Percentiles rank a stretch among this genome's conserved stretches.
These are phyloP conservation scores for Lasiodiplodia theobromae DNA, from an alignment of 2,329 filamentous ascomycete species.

Conservation along the genomic window DNA sequence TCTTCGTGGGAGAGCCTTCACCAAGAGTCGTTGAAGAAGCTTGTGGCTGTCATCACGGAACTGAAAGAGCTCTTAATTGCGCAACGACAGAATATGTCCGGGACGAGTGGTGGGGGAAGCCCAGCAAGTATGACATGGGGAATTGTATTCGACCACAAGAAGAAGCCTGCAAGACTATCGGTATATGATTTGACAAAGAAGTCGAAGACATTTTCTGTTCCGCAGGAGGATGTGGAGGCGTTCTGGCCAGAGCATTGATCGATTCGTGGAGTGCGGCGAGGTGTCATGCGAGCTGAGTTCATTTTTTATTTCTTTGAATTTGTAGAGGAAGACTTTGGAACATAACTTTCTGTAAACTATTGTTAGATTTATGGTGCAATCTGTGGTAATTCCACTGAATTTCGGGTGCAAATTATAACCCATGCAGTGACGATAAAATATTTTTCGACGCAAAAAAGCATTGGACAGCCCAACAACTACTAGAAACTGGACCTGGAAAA, in stretches of 20 bases:
- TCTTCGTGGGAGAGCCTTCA: constrained; percentile 33
- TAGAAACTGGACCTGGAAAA: too few species aligned
- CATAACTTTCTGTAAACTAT: too few species aligned
- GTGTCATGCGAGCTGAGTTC: too few species aligned
- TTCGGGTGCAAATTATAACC: too few species aligned
- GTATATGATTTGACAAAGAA: background rate
- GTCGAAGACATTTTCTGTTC: background rate
- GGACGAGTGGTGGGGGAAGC: background rate
- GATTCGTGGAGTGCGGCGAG: too few species aligned
- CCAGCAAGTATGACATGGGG: background rate
- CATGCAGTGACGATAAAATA: too few species aligned
- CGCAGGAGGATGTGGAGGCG: background rate
- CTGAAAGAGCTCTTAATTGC: background rate
- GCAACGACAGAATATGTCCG: background rate
- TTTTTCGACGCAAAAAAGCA: too few species aligned
- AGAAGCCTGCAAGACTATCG: background rate
- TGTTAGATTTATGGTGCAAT: too few species aligned
- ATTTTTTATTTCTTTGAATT: too few species aligned
- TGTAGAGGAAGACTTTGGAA: too few species aligned
- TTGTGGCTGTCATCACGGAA: constrained; percentile 27
- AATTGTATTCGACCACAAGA: background rate
- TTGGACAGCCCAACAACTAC: too few species aligned
- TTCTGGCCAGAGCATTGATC: background rate
- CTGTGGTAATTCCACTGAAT: too few species aligned
- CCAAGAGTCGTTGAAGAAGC: constrained; percentile 34